Evolutionary conservation across 331 rosid genomes (phyloP).

Genomic region (Rhamnella rubrinervis): DNA sequence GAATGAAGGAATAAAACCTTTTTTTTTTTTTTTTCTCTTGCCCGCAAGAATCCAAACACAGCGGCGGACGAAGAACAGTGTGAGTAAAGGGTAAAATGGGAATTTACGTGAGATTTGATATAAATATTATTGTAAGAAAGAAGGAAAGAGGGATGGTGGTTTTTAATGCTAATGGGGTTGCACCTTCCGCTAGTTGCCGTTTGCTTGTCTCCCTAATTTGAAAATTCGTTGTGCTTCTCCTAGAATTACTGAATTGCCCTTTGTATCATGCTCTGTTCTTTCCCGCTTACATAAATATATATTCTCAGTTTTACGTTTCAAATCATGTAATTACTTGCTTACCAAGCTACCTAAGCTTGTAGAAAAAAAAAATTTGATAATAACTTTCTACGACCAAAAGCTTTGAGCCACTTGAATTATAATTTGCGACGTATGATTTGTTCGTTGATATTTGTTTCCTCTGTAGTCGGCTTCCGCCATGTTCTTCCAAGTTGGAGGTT

Average conservation of each 20-base stretch:
- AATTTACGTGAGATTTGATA: neutral
- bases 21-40: too few relatives aligned
- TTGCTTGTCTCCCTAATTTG: neutral
- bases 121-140: neutral
- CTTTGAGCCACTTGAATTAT: too few relatives aligned
- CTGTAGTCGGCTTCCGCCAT: too few relatives aligned
- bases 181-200: neutral
- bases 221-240: too few relatives aligned
- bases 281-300: neutral
- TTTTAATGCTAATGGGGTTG: neutral
- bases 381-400: too few relatives aligned
- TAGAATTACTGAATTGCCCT: neutral
- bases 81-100: neutral
- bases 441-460: too few relatives aligned
- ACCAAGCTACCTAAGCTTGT: too few relatives aligned
- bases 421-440: too few relatives aligned
- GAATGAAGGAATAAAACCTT: neutral
- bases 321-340: too few relatives aligned
- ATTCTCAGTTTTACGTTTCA: too few relatives aligned
- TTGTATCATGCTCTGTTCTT: neutral
- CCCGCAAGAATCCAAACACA: neutral
- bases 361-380: too few relatives aligned
- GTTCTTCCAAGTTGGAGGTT: too few relatives aligned
- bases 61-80: neutral
- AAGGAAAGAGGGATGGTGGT: neutral